Conservation (phyloP, 2,329 filamentous ascomycete genomes). For the Magnaporthiopsis incrustans region DNA sequence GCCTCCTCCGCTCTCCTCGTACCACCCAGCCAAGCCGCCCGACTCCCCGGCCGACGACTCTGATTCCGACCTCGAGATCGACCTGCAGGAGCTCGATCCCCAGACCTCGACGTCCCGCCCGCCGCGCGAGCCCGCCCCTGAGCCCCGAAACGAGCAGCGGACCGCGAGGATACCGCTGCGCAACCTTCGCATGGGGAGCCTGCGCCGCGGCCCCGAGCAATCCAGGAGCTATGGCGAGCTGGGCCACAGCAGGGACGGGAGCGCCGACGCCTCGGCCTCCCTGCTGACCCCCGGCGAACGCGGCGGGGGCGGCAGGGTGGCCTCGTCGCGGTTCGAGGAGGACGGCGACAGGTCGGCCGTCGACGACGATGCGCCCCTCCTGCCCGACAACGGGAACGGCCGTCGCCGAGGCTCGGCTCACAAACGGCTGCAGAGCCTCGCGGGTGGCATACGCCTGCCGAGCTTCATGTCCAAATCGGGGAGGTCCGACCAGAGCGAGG, state of each 20-base stretch:
- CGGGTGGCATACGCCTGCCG: slow-evolving; percentile 52
- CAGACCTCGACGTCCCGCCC: slow-evolving; percentile 24
- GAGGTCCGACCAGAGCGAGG: slow-evolving; percentile 27
- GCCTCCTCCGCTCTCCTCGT: slow-evolving; percentile 42
- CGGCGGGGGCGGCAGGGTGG: slow-evolving; percentile 35
- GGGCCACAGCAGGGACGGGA: slow-evolving; percentile 45
- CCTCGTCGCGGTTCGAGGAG: slow-evolving; percentile 5
- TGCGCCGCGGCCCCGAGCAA: slow-evolving; percentile 49
- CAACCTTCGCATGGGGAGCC: slow-evolving; percentile 58
- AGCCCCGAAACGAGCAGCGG: slow-evolving; percentile 29
- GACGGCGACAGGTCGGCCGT: slow-evolving; percentile 19
- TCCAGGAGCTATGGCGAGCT: slow-evolving; percentile 52
- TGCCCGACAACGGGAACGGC: slow-evolving; percentile 36
- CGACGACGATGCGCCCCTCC: slow-evolving; percentile 68
- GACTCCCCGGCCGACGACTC: slow-evolving; percentile 60
- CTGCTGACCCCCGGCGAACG: slow-evolving; percentile 38
- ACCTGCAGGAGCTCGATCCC: slow-evolving; percentile 74
- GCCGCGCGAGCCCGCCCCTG: slow-evolving; percentile 32
- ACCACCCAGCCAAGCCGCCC: slow-evolving; percentile 51
- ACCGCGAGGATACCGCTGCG: slow-evolving; percentile 61
- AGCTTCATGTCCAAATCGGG: slow-evolving; percentile 52
- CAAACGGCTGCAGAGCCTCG: slow-evolving; percentile 34
- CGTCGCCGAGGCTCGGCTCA: slow-evolving; percentile 27
- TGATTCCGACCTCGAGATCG: slow-evolving; percentile 70
- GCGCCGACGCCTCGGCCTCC: slow-evolving; percentile 58